Evolutionary conservation across 2,329 filamentous ascomycete species (phyloP), one percentile per base, ranked within the genome.

Genomic region (Phialophora expanda): DNA sequence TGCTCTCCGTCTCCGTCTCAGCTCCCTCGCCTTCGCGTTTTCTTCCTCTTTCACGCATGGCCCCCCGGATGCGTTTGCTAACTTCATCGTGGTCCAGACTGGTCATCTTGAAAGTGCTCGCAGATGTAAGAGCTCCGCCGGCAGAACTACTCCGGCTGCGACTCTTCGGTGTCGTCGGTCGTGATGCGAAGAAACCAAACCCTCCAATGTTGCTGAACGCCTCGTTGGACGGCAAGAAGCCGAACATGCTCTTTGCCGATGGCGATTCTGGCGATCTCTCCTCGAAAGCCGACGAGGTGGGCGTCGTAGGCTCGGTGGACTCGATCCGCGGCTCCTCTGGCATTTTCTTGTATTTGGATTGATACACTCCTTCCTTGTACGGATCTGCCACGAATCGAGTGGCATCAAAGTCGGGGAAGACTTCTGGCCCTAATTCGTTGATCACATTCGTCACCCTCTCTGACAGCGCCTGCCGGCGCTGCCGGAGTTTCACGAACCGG

Each of bases 401-500:
- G 68, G 89, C 86, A 73, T 95, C 91, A 75, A 97, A 99, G 80
- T 99, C 95, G n/a, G 93, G 90, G 80, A 96, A 99, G 82, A 99
- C 89, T 76, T 98, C 93, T 0, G 95, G 95, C 0, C 95, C 95
- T 12, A 99, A 87, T 20, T 91, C 92, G 78, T 99, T 98, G 83
- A 99, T 97, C 55, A 96, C 84, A 2, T 95, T 88, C 1, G 93
- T 97, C 46, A 99, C 93, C 75, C 95, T 87, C 9, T 86, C 84
- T 65, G 91, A 91, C 55, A 99, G 85, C 69, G 90, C 85, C 28
- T 86, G 89, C 61, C 95, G 88, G 67, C 87, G 84, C 70, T 86
- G 81, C 65, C 92, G 88, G 58, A 99, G 85, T 72, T 89, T 90
- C 69, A 91, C 86, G 56, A 99, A 87, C 65, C 90, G 92, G 80